Evolutionary conservation across 495 filamentous ascomycete species (phyloP), one percentile per base, ranked within the genome.

Genomic region (Terfezia claveryi): DNA sequence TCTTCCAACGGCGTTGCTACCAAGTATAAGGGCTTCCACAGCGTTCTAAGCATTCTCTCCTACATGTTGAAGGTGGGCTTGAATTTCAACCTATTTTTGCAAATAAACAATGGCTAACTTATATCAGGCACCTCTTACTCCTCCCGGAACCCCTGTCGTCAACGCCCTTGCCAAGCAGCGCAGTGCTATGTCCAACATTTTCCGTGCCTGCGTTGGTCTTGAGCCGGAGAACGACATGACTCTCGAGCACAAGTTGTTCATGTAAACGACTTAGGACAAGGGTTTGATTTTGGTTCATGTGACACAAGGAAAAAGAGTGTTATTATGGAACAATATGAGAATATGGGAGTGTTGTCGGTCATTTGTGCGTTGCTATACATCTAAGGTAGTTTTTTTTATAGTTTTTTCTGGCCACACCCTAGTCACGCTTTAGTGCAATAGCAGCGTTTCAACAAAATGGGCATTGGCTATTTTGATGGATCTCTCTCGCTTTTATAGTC

Each of bases 191-290:
- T 86, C 84, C 68, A 99, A 99, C 76, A 95, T 99, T 72, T 92
- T 99, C 80, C 87, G 89, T 63, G 92, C 92, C 53, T 96, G 92
- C 63, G 82, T 99, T 66, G 91, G 91, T 64, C 76, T 99, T 57
- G 86, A 93, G 77, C 91, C 92, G 23, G 91, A 99, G 78, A 91
- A 81, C 52, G 91, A 99, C 68, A 96, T 99, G 92, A 95, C 89
- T 52, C 77, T 99, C 44, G 91, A 99, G 78, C 91, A 99, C 74
- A 99, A 96, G 81, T 76, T 96, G 27, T 32, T 32, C 27, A 32
- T 32, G 27, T 32, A 32, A 32, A 32, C 27, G 27, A 1, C 27
- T 5, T 32, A 4, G 7, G 4, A 1, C 27, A 7, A 32, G 27
- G 4, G 4, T 32, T 32, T 32, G 7, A 32, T 32, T 32, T 32